phyloP scores from a whole-genome alignment of 2,329 filamentous ascomycete genomes.

The Metarhizium sp. region DNA sequence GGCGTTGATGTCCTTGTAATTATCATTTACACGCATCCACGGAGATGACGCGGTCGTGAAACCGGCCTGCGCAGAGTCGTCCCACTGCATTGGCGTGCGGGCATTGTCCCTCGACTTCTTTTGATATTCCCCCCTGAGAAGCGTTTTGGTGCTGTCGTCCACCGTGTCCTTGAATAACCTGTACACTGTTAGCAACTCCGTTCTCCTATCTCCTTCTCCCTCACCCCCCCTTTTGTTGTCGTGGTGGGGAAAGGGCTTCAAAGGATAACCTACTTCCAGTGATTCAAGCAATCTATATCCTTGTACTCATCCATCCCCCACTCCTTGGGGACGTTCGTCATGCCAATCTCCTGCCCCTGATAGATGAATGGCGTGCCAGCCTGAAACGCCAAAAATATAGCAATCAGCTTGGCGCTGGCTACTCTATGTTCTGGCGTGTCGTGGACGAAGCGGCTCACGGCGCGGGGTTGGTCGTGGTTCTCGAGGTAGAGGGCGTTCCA shows the following conservation, averaged over 20 bases:
- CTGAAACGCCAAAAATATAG: conserved; percentile 46
- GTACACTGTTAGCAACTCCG: not conserved
- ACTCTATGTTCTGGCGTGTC: conserved; percentile 39
- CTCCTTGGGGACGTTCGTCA: conserved; percentile 51
- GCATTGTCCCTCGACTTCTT: conserved; percentile 59
- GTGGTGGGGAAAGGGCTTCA: not conserved
- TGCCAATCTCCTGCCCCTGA: conserved; percentile 61
- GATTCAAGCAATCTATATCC: conserved; percentile 52
- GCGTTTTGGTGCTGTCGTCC: conserved; percentile 27
- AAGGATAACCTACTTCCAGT: conserved; percentile 30
- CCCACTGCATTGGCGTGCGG: conserved; percentile 65
- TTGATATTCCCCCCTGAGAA: conserved; percentile 37
- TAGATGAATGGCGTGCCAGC: conserved; percentile 59
- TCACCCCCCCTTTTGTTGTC: no score
- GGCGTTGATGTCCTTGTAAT: conserved; percentile 54
- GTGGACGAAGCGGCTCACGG: conserved; percentile 45
- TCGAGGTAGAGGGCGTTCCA: conserved; percentile 60
- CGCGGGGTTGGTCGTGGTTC: conserved; percentile 56
- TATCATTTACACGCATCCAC: conserved; percentile 64
- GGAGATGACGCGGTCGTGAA: conserved; percentile 50
- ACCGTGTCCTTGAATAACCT: conserved; percentile 28
- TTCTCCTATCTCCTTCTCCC: not conserved
- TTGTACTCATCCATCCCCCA: conserved; percentile 60
- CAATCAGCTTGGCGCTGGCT: conserved; percentile 49
- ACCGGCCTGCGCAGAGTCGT: conserved; percentile 47